Percentiles rank a stretch among this genome's conserved stretches.
phyloP scores from a whole-genome alignment of 179 eudicot species.

The Spergularia azorica region DNA sequence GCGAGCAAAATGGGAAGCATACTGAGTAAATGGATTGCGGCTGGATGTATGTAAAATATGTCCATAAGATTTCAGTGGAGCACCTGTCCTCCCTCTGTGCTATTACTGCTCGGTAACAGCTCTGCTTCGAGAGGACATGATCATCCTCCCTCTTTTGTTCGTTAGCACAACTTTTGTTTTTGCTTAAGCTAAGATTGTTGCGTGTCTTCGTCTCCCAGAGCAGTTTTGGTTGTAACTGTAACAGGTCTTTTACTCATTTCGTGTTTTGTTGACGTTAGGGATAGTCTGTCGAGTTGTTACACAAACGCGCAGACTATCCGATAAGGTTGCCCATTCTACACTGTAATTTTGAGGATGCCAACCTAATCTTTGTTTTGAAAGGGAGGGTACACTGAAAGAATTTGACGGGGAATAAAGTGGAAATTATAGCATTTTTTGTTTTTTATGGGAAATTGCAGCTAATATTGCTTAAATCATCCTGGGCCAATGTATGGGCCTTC shows the following conservation, averaged over 20 bases:
- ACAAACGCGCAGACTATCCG: no score
- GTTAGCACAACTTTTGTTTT: not conserved
- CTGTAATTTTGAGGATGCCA: no score
- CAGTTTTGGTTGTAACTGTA: constrained; percentile 22
- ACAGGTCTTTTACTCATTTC: not conserved
- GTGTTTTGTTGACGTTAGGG: not conserved
- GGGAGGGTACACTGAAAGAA: no score
- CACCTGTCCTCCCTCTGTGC: constrained; percentile 11
- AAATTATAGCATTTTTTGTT: no score
- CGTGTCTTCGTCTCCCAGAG: not conserved
- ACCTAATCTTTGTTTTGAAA: no score
- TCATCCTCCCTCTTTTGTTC: not conserved
- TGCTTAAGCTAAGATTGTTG: not conserved
- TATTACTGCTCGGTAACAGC: constrained; percentile 23
- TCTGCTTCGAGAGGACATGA: not conserved
- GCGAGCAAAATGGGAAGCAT: constrained; percentile 63
- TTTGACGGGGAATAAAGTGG: no score
- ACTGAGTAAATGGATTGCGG: constrained; percentile 32
- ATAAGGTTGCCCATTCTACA: no score
- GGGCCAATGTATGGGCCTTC: no score
- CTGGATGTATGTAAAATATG: not conserved
- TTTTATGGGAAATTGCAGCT: no score
- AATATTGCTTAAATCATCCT: no score
- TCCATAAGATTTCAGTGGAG: constrained; percentile 7
- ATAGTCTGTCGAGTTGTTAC: no score